phyloP scores from a whole-genome alignment of 2,329 filamentous ascomycete genomes.

The Hansfordia pulvinata region DNA sequence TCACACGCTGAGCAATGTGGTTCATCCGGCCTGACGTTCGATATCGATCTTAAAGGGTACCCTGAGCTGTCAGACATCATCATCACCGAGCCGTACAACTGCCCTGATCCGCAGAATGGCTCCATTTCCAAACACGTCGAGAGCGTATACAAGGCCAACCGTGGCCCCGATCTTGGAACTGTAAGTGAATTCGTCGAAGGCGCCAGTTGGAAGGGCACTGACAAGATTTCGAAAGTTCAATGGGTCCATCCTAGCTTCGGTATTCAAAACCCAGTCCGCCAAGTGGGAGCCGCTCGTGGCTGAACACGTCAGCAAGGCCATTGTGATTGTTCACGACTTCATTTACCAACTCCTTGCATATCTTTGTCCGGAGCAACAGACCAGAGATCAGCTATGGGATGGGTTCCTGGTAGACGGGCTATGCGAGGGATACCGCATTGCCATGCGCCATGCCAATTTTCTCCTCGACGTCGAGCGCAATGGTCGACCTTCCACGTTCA shows the following conservation, averaged over 20 bases:
- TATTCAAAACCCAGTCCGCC: slow-evolving; percentile 37
- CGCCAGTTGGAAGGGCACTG: too few species aligned
- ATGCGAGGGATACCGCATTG: slow-evolving; percentile 26
- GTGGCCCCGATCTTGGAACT: slow-evolving; percentile 41
- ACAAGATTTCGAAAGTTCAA: slow-evolving; percentile 15
- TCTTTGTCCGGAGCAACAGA: slow-evolving; percentile 26
- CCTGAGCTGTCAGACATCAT: slow-evolving; percentile 11
- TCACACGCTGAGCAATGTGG: too few species aligned
- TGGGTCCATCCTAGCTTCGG: slow-evolving; percentile 23
- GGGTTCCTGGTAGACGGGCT: slow-evolving; percentile 32
- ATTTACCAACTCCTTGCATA: slow-evolving; percentile 25
- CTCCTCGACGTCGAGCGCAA: slow-evolving; percentile 36
- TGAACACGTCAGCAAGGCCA: slow-evolving; percentile 34
- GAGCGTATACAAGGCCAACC: slow-evolving; percentile 21
- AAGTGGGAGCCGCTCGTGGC: slow-evolving; percentile 37
- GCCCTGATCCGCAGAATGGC: slow-evolving; percentile 4
- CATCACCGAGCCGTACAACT: slow-evolving; percentile 8
- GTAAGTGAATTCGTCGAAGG: too few species aligned
- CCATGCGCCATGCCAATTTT: slow-evolving; percentile 33
- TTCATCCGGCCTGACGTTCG: too few species aligned
- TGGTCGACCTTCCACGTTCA: slow-evolving; percentile 31
- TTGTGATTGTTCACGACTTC: slow-evolving; percentile 38
- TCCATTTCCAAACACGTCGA: slow-evolving; percentile 26
- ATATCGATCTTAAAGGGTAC: slow-evolving; percentile 1
- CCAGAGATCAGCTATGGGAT: slow-evolving; percentile 27